Evolutionary conservation across 768 basidiomycete species (phyloP), one percentile per base, ranked within the genome.

Genomic region (Mycena olivaceomarginata): DNA sequence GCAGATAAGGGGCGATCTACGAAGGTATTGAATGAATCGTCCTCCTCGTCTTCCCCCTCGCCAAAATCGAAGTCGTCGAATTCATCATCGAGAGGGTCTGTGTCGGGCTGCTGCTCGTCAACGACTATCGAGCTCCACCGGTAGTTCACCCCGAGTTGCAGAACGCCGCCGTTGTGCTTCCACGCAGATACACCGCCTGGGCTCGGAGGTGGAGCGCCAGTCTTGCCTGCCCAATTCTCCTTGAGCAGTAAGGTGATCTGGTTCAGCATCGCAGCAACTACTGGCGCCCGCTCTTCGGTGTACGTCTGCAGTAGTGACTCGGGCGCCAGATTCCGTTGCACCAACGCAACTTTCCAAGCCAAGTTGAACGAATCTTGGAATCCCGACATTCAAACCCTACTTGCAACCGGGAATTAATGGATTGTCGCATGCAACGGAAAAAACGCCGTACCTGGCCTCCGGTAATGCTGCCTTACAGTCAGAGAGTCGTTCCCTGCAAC

Each of bases 71-170:
- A 82, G 11, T 84, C 82, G 31, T 84, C 81, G 7, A 78, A 68
- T 20, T 77, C 80, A 9, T 79, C 25, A n/a, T 53, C 51, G 51
- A 72, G 48, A 5, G 48, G 71, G 5, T 80, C 82, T 1, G 75
- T 79, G 1, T 75, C 77, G 56, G 80, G 45, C 10, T 41, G 40
- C 13, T 83, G 82, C 71, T 89, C 88, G 77, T 90, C 86, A 0
- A 84, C 51, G 4, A 88, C 83, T 25, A 88, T 81, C 10, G 82
- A 81, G 62, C 87, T 88, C 79, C 75, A 79, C 10, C 87, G 80
- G 65, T 79, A 88, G 69, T 87, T 88, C 59, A 87, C 82, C 11
- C 85, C 85, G 18, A 87, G 81, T 77, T 83, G 82, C 13, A 79
- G 75, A 10, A 88, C 75, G n/a, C 79, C 81, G 37, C 59, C 78